Evolutionary conservation across 2,329 filamentous ascomycete species (phyloP).

Genomic region (Zymoseptoria pseudotritici): DNA sequence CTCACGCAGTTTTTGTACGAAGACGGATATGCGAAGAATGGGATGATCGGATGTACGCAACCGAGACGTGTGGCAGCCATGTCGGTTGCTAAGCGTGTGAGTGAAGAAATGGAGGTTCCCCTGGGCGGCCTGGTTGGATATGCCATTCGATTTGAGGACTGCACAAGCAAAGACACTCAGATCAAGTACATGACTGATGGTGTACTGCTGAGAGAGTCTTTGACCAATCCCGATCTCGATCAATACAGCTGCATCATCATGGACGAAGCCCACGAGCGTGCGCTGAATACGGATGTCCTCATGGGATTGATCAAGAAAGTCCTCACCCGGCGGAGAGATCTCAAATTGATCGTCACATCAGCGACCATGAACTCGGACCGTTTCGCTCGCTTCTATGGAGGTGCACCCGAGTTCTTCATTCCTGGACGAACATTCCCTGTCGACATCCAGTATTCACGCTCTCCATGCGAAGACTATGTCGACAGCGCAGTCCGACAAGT

Average conservation of each 20-base stretch:
- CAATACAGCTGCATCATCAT: constrained; percentile 98
- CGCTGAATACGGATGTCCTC: constrained; percentile 90
- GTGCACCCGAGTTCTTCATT: constrained; percentile 92
- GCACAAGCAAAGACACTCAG: constrained; percentile 85
- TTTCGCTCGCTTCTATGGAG: constrained; percentile 93
- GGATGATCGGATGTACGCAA: constrained; percentile 94
- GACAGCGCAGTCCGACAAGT: constrained; percentile 96
- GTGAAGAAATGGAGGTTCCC: constrained; percentile 94
- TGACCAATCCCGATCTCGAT: constrained; percentile 87
- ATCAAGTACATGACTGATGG: constrained; percentile 99
- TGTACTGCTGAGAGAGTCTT: constrained; percentile 83
- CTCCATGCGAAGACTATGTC: constrained; percentile 94
- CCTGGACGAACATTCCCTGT: constrained; percentile 95
- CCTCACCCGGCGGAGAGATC: constrained; percentile 73
- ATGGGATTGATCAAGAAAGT: constrained; percentile 99
- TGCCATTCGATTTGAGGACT: constrained; percentile 96
- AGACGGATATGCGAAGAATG: constrained; percentile 80
- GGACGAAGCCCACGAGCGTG: constrained; percentile 97
- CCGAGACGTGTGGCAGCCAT: constrained; percentile 94
- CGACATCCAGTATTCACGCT: constrained; percentile 90
- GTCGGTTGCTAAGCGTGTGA: constrained; percentile 97
- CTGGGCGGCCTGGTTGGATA: constrained; percentile 87
- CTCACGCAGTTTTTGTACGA: constrained; percentile 93
- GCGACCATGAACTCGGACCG: constrained; percentile 97
- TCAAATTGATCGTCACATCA: constrained; percentile 95